Base-by-base conservation (phyloP, 164 flowering plant genomes). In the Tetrastigma voinierianum region DNA sequence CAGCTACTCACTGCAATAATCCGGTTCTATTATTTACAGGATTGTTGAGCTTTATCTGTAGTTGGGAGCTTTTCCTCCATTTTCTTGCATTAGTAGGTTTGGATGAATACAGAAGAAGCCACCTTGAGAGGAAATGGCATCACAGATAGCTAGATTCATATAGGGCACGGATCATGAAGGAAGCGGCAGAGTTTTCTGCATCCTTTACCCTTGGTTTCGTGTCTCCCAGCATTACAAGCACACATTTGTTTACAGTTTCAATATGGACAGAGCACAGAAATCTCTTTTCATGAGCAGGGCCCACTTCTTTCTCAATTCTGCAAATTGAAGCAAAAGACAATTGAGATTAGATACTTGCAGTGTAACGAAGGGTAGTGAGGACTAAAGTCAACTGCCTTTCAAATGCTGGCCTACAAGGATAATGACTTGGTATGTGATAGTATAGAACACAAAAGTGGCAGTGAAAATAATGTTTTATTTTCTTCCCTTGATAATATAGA, bases 141-240 rank as follows among this genome's bases (percentile, higher is more conserved):
- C 43, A 61, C 21, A 67, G 23, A 61, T 67, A 64, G 20, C 60
- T 24, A 7, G 67, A 32, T 32, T 81, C 68, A 12, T 66, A 62
- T 18, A 84, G 61, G 46, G 71, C 66, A 3, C 57, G 70, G 15
- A 85, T 70, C 77, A 84, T 71, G 53, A 57, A 58, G 20, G 77
- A 81, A 60, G 94, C 91, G 3, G 94, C 88, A 24, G 88, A 86
- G 57, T 74, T 86, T 63, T 89, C 83, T 9, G 91, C 84, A n/a
- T 84, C 88, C 65, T 74, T 85, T 19, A 80, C 72, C 71, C 77
- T 77, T 7, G 84, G 45, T 62, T 70, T 83, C 56, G 43, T 66
- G 15, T 77, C 76, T 57, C 94, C 90, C 12, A 2, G 10, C 45
- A 74, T 71, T 23, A 43, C 56, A 4, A 67, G 71, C 14, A 20